Percentiles rank a stretch among this genome's conserved stretches.
phyloP scores from a whole-genome alignment of 345 rosid species.

The Euphorbia pulcherrima region DNA sequence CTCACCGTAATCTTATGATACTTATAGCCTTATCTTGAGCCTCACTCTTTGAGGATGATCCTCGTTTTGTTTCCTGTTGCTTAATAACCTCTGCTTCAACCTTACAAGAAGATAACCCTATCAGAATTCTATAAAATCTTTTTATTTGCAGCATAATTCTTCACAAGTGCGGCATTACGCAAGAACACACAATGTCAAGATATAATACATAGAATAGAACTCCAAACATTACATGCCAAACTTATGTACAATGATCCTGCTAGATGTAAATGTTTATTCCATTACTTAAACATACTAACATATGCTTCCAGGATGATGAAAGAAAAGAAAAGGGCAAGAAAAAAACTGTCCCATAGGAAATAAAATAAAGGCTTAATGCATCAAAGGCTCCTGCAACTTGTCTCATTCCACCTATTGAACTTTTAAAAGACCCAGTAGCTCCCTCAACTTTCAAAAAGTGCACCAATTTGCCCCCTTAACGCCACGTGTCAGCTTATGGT shows the following conservation, averaged over 20 bases:
- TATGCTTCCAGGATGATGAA: not conserved
- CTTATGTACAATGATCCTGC: not conserved
- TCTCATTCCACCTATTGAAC: no score
- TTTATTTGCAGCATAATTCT: slow-evolving; percentile 7
- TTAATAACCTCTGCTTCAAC: slow-evolving; percentile 72
- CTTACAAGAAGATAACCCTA: slow-evolving; percentile 39
- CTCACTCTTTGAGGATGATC: slow-evolving; percentile 83
- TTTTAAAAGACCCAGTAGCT: no score
- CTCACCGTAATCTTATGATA: slow-evolving; percentile 68
- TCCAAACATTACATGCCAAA: not conserved
- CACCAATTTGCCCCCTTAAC: no score
- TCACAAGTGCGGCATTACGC: slow-evolving; percentile 5
- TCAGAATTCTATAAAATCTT: slow-evolving; percentile 14
- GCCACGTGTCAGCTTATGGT: no score
- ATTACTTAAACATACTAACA: not conserved
- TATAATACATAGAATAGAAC: not conserved
- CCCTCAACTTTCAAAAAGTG: no score
- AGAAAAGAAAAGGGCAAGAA: not conserved
- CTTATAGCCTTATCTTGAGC: slow-evolving; percentile 91
- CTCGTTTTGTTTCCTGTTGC: slow-evolving; percentile 66
- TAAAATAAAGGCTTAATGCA: no score
- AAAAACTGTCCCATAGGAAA: not conserved
- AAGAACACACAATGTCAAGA: slow-evolving; percentile 7
- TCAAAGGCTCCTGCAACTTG: no score
- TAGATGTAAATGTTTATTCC: not conserved